Evolutionary conservation across 257 asterid genomes (phyloP), one percentile per base, ranked within the genome.

Genomic region (Leptodermis oblonga): DNA sequence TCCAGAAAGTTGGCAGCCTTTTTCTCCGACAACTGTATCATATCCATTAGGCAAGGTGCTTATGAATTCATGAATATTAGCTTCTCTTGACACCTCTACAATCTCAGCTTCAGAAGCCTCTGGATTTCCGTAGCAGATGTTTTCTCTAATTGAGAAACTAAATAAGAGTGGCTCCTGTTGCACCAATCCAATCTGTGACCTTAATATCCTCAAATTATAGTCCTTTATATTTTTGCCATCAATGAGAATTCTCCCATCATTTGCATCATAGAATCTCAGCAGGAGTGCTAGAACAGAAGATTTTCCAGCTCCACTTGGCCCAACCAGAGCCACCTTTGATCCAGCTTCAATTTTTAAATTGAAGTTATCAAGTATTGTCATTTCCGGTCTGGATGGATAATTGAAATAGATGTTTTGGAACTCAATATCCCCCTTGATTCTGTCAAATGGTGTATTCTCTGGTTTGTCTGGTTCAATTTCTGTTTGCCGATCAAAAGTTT

Each of bases 1-100:
- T 62, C 96, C 95, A 14, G 97, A 88, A 75, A 87, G 96, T 68
- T 84, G 97, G 72, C 88, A 81, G 74, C 96, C 96, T 68, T 85
- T 84, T 65, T 88, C 96, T 76, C 97, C 95, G 2, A 84, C 92
- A 45, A 78, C 54, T 1, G 95, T 87, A 55, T 83, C 76, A 31
- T 86, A 91, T 70, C 92, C 97, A 39, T 81, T 63, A 3, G 88
- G 92, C 70, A 91, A 80, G 65, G 69, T 87, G 83, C 97, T 84
- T 71, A 85, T 76, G 60, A 88, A 85, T 20, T 86, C 85, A 69
- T 87, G 90, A 60, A 86, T 79, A 82, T 87, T 85, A 77, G 92
- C 97, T 55, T 86, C 82, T 51, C 76, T 79, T 67, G 95, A 59
- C 52, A 79, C 96, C 62, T 87, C 84, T 56, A 85, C 73, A 49